Evolutionary conservation across 441 rosid species (phyloP).

Genomic region (Sinapis alba): DNA sequence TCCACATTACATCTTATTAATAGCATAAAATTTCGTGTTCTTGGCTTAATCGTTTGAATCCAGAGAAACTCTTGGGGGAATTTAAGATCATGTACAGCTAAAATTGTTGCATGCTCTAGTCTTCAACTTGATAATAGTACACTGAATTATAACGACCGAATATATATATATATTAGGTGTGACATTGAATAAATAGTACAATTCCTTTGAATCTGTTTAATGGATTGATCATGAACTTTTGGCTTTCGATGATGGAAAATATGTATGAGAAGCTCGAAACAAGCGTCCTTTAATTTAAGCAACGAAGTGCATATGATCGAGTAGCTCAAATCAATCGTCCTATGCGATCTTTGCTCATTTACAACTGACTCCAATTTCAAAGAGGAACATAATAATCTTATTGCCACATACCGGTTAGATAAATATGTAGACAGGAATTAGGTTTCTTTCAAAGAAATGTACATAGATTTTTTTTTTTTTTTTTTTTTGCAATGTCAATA

Average conservation of each 20-base stretch:
- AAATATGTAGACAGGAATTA: background rate
- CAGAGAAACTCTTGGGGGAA: background rate
- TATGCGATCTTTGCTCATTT: too few relatives aligned
- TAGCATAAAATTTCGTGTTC: background rate
- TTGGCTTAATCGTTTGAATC: background rate
- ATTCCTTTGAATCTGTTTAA: too few relatives aligned
- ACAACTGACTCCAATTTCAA: too few relatives aligned
- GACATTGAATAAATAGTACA: background rate
- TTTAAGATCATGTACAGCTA: background rate
- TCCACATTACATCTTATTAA: background rate
- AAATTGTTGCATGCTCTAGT: background rate
- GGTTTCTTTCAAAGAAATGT: background rate
- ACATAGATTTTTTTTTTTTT: background rate
- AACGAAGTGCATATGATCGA: too few relatives aligned
- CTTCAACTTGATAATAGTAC: background rate
- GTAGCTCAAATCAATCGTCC: too few relatives aligned
- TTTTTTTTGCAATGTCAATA: background rate
- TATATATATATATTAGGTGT: background rate
- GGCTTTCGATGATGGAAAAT: too few relatives aligned
- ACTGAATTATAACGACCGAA: background rate
- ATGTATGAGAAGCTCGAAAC: background rate
- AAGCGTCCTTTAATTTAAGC: too few relatives aligned
- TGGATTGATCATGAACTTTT: too few relatives aligned
- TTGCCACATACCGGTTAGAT: background rate
- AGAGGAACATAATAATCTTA: too few relatives aligned